Percentiles rank a stretch among this genome's conserved stretches.
These are phyloP conservation scores for Furcasterigmium sp. DNA, from an alignment of 2,329 filamentous ascomycete species.

Conservation along the genomic window DNA sequence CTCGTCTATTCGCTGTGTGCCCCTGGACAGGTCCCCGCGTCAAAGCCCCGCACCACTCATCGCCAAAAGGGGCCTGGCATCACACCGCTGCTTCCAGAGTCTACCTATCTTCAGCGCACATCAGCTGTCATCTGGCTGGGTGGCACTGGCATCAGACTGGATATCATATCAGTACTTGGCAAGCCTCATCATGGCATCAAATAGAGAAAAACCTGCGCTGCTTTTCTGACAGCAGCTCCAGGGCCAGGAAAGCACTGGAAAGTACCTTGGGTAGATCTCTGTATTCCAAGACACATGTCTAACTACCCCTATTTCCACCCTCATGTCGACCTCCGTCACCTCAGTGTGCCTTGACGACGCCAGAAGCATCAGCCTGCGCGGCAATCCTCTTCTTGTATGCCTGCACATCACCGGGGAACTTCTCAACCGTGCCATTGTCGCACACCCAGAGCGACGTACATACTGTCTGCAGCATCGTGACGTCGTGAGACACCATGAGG, in stretches of 20 bases:
- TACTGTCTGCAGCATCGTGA: conserved; percentile 96
- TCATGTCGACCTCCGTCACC: too few relatives aligned
- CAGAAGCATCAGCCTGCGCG: conserved; percentile 80
- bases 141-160: neutral
- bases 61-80: too few relatives aligned
- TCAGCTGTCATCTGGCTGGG: neutral
- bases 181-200: too few relatives aligned
- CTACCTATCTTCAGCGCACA: neutral
- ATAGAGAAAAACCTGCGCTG: too few relatives aligned
- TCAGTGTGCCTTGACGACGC: conserved; percentile 69
- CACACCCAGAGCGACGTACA: conserved; percentile 96
- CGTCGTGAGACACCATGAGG: conserved; percentile 98
- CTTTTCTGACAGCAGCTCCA: too few relatives aligned
- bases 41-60: neutral
- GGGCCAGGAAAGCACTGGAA: too few relatives aligned
- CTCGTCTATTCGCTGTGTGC: neutral
- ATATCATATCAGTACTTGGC: too few relatives aligned
- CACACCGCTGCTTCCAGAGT: too few relatives aligned
- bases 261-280: neutral
- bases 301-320: neutral
- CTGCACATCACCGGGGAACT: conserved; percentile 92
- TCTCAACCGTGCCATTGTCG: conserved; percentile 87
- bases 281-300: too few relatives aligned
- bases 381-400: conserved; percentile 96
- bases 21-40: neutral